Conservation (phyloP, 2,329 filamentous ascomycete species). For the Fusarium tanahbumbuense region DNA sequence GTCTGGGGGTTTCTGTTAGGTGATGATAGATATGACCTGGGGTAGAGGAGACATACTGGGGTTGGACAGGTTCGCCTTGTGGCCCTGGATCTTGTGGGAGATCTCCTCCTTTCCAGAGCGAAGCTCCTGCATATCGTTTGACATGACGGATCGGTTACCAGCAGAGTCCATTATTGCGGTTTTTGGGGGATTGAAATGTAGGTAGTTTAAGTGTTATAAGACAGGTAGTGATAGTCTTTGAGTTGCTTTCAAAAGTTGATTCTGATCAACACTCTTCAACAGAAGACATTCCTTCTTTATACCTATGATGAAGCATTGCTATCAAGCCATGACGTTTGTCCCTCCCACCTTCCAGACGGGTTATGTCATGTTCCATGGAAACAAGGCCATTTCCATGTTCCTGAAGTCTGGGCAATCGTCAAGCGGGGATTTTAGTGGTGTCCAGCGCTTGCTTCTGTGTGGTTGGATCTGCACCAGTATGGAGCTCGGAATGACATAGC, state of each 20-base stretch:
- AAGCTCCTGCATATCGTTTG: conserved; percentile 57
- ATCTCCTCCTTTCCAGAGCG: conserved; percentile 44
- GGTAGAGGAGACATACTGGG: conserved; percentile 51
- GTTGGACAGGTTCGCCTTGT: conserved; percentile 62
- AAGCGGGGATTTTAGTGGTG: neutral
- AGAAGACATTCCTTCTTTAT: conserved; percentile 7
- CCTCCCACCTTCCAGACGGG: neutral
- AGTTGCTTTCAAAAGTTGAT: neutral
- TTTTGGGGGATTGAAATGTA: neutral
- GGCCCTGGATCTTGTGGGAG: conserved; percentile 51
- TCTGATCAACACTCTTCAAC: neutral
- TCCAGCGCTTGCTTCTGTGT: conserved; percentile 16
- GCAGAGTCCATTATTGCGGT: conserved; percentile 46
- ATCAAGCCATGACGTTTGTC: conserved; percentile 25
- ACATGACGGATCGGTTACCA: conserved; percentile 55
- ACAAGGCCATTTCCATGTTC: conserved; percentile 17
- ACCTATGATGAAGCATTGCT: neutral
- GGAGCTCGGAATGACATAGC: conserved; percentile 26
- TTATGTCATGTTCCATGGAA: conserved; percentile 37
- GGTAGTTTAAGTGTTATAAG: neutral
- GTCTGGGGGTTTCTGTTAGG: conserved; percentile 46
- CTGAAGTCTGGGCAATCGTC: conserved; percentile 1
- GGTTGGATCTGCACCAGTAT: conserved; percentile 12
- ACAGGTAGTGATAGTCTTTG: neutral
- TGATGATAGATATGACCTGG: neutral